Evolutionary conservation across 148 eudicot genomes (phyloP).

Genomic region (Polygonum maritimum): DNA sequence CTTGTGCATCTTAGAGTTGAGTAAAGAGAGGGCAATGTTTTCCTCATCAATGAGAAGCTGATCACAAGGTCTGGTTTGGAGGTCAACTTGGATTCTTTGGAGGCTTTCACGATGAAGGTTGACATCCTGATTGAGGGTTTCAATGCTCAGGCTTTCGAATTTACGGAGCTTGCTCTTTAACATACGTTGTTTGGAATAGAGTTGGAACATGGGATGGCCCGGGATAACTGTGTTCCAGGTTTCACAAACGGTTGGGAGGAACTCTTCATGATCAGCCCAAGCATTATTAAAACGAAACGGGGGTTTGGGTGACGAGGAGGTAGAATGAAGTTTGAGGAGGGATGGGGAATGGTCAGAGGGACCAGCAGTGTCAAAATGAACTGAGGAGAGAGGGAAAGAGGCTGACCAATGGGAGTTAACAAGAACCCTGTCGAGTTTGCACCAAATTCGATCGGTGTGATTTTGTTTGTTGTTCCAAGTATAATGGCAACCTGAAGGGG

Average conservation of each 20-base stretch:
- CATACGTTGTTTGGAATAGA: not conserved
- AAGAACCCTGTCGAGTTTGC: not conserved
- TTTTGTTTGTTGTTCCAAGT: not conserved
- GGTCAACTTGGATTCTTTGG: not conserved
- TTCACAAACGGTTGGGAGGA: not conserved
- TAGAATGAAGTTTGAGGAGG: too few relatives aligned
- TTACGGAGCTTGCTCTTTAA: not conserved
- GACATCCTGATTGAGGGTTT: too few relatives aligned
- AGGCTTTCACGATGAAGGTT: too few relatives aligned
- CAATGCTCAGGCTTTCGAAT: too few relatives aligned
- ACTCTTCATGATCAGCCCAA: not conserved
- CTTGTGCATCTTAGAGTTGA: too few relatives aligned
- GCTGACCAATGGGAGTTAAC: not conserved
- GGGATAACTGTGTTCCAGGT: not conserved
- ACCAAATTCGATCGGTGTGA: not conserved
- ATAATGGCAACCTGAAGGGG: not conserved
- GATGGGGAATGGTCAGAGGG: not conserved
- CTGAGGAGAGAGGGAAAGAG: not conserved
- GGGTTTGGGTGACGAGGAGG: not conserved
- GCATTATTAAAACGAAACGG: not conserved
- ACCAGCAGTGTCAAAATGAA: not conserved
- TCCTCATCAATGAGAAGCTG: too few relatives aligned
- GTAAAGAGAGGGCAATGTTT: too few relatives aligned
- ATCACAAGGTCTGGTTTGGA: not conserved
- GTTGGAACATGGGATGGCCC: not conserved